Conservation (phyloP, 2,329 filamentous ascomycete genomes). For the Verticillium nubilum region DNA sequence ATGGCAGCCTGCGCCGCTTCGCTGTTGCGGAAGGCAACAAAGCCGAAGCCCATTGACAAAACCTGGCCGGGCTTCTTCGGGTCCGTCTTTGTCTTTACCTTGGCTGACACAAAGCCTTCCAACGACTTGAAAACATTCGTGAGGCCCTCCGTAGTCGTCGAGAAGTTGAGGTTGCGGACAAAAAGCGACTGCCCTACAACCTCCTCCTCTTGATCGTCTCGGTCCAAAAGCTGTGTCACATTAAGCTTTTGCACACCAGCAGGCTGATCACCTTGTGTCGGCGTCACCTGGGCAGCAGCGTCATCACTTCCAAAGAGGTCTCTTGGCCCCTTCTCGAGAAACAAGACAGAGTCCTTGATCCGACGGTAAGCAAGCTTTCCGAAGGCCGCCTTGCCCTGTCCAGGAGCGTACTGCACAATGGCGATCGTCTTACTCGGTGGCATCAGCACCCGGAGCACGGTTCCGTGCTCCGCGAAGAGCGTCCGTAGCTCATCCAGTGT, state of each 20-base stretch:
- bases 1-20: constrained; percentile 74
- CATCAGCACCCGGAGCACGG: constrained; percentile 78
- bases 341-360: constrained; percentile 85
- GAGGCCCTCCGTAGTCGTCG: constrained; percentile 72
- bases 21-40: constrained; percentile 80
- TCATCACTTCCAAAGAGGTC: constrained; percentile 56
- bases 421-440: constrained; percentile 90
- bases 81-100: constrained; percentile 89
- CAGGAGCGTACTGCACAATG: constrained; percentile 78
- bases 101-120: constrained; percentile 82
- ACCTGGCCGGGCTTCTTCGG: constrained; percentile 84
- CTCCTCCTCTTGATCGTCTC: constrained; percentile 47
- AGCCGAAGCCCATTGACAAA: constrained; percentile 96
- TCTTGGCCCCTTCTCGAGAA: constrained; percentile 88
- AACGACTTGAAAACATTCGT: constrained; percentile 73
- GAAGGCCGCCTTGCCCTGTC: constrained; percentile 80
- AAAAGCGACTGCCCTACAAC: constrained; percentile 77
- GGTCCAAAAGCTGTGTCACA: constrained; percentile 62
- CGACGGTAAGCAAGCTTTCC: constrained; percentile 81
- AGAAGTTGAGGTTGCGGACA: constrained; percentile 90
- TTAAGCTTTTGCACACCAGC: constrained; percentile 56
- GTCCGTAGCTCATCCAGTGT: constrained; percentile 71
- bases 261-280: constrained; percentile 27
- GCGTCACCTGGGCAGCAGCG: constrained; percentile 17
- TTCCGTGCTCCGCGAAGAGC: constrained; percentile 81